A percentile compares a stretch with the other conserved stretches of the same genome.
phyloP scores from a whole-genome alignment of 352 stramenopile genomes.

The Halophytophthora polymorphica region DNA sequence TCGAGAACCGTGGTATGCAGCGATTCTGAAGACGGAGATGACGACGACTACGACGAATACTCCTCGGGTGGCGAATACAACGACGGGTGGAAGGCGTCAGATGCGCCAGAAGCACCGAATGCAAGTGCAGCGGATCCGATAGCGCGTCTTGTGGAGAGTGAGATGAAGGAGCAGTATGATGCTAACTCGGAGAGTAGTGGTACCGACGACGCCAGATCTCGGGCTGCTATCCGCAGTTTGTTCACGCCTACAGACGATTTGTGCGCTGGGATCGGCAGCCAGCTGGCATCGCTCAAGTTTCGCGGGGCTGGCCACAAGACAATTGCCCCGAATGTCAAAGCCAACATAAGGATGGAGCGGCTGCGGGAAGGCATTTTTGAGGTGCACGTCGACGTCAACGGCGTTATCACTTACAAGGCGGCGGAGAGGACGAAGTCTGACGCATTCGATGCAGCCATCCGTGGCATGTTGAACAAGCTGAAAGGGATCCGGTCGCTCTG shows the following conservation, averaged over 20 bases:
- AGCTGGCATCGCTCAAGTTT: constrained; percentile 65
- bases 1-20: constrained; percentile 58
- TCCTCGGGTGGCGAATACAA: constrained; percentile 33
- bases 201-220: constrained; percentile 56
- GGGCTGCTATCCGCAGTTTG: constrained; percentile 68
- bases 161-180: constrained; percentile 46
- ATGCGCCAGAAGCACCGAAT: constrained; percentile 18
- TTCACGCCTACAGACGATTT: constrained; percentile 67
- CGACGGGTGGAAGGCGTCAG: constrained; percentile 33
- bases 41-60: constrained; percentile 53
- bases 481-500: constrained; percentile 50
- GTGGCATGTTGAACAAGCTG: constrained; percentile 54
- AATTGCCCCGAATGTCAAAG: constrained; percentile 67
- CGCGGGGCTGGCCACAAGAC: constrained; percentile 35
- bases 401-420: constrained; percentile 50
- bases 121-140: constrained; percentile 5
- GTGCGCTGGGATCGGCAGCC: constrained; percentile 50
- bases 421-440: constrained; percentile 44
- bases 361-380: constrained; percentile 57
- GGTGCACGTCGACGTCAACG: constrained; percentile 61
- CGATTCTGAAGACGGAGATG: constrained; percentile 50
- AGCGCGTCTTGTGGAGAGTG: constrained; percentile 16
- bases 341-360: constrained; percentile 62
- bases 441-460: constrained; percentile 59
- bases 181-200: constrained; percentile 36